phyloP scores from a whole-genome alignment of 73 alveolate species.

The Symbiodinium natans region DNA sequence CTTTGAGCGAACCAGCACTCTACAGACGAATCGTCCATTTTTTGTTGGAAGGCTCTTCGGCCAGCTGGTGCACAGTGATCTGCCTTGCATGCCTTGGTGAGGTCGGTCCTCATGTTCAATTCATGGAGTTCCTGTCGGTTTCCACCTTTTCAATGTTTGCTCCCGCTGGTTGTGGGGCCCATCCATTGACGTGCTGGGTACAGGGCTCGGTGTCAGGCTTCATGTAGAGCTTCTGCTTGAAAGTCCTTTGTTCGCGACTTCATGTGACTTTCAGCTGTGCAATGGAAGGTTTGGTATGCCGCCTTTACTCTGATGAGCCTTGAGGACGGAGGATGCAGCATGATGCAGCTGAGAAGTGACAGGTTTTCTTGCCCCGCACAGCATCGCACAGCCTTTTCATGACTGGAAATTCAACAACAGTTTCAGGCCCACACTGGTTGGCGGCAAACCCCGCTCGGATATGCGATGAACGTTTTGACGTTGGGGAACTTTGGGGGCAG shows the following conservation, averaged over 20 bases:
- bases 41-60: too few species aligned
- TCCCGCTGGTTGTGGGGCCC: conserved; percentile 86
- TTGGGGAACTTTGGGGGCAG: conserved; percentile 75
- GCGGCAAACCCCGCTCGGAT: conserved; percentile 86
- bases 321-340: background rate
- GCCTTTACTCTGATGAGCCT: conserved; percentile 47
- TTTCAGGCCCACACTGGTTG: conserved; percentile 91
- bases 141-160: conserved; percentile 28
- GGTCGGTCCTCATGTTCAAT: conserved; percentile 88
- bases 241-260: too few species aligned
- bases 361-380: background rate
- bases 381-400: background rate
- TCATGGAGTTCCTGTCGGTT: conserved; percentile 53
- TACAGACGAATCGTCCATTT: too few species aligned
- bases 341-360: background rate
- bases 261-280: too few species aligned
- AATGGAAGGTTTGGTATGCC: conserved; percentile 37
- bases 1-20: too few species aligned
- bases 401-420: background rate
- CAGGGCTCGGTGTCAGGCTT: background rate
- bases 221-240: too few species aligned
- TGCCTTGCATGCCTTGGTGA: too few species aligned
- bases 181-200: conserved; percentile 83
- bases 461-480: conserved; percentile 41
- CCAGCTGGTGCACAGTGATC: too few species aligned